Base-by-base conservation (phyloP, 352 stramenopile species). In the Thalassiosira mediterranea region DNA sequence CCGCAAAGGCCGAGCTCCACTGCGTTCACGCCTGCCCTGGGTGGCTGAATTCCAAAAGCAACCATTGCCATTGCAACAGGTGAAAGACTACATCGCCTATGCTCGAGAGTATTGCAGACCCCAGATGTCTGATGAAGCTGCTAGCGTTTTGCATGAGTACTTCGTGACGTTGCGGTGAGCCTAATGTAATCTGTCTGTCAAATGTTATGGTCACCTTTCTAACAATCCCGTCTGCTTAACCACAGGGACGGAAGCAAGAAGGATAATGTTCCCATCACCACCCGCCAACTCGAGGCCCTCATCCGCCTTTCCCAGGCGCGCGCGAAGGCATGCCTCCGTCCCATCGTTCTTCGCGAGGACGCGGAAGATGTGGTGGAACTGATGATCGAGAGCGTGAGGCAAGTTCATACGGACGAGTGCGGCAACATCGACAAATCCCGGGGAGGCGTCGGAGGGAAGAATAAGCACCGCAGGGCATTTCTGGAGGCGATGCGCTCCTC, bases 21-120 rank as follows among this genome's bases (percentile, higher is more conserved):
- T 83, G 58, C 47, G 57, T 52, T 66, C 77, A 47, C 73, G 89
- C 23, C 69, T 96, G 0, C 63, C 85, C 38, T 86, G 76, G 72
- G 90, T 90, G 19, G 57, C 83, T 8, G 38, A 75, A 0, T 83
- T 89, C 31, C 81, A 90, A 69, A 61, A 88, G 26, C 76, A 94
- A 31, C 81, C 90, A 26, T 56, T 96, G 17, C 91, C 90, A 23
- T 74, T 79, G n/a, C 80, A 89, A 42, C 92, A 98, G 28, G 80
- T 99, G 37, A 91, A 96, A 57, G 97, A 98, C 74, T 99, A 99
- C 79, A 96, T 99, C 68, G 92, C 96, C 0, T 99, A 98, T 79
- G 95, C 95, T n/a, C 85, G 94, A 46, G 92, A 96, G 15, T 98
- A 98, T 79, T 97, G 96, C 47, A 92, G 96, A 64, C 97, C 97